phyloP scores from a whole-genome alignment of 2,329 filamentous ascomycete species.

The Calonectria montana region DNA sequence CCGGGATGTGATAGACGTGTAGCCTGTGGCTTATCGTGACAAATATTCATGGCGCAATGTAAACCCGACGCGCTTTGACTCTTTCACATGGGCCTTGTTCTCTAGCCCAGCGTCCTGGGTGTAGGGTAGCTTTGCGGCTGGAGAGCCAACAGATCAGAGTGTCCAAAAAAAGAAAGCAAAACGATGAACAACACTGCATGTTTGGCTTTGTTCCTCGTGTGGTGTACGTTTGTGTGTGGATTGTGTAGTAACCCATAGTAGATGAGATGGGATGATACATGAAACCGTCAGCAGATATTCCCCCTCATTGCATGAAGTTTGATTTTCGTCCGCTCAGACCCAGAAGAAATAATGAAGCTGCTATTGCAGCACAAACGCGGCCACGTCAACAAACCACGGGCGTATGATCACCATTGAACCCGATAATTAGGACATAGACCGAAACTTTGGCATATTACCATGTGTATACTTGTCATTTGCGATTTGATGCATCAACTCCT shows the following conservation, averaged over 20 bases:
- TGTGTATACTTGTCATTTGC: not conserved
- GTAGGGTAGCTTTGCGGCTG: not conserved
- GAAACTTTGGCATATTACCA: not conserved
- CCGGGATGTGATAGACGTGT: not conserved
- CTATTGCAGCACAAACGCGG: not conserved
- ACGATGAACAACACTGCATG: not conserved
- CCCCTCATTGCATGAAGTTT: constrained; percentile 1
- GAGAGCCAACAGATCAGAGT: not conserved
- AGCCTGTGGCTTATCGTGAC: not conserved
- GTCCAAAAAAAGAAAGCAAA: not conserved
- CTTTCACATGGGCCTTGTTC: not conserved
- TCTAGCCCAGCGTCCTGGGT: not conserved
- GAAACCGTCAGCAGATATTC: not conserved
- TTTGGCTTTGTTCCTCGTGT: not conserved
- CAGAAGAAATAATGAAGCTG: not conserved
- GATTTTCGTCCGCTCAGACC: not conserved
- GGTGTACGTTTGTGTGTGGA: not conserved
- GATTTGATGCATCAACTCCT: not conserved
- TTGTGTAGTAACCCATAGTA: not conserved
- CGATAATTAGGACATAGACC: not conserved
- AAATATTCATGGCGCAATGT: not conserved
- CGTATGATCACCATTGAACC: not conserved
- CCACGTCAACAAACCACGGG: not conserved
- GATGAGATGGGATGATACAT: constrained; percentile 6
- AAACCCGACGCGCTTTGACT: constrained; percentile 1